Conservation (phyloP, 768 basidiomycete genomes). For the Polyporus arcularius region DNA sequence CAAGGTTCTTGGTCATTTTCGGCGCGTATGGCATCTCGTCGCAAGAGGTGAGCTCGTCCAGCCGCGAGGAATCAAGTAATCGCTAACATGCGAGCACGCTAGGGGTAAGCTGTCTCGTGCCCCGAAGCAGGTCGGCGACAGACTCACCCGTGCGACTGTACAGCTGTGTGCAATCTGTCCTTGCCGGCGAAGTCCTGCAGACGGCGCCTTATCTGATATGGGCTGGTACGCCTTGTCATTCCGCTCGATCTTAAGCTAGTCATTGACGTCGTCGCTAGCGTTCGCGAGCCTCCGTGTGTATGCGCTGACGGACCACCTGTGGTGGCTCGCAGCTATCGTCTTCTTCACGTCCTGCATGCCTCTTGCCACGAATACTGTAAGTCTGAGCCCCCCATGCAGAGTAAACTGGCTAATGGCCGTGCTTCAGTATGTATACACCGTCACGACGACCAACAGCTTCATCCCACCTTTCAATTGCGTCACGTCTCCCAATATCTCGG, state of each 20-base stretch:
- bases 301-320: background rate
- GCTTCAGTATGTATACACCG: background rate
- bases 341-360: background rate
- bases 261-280: background rate
- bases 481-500: background rate
- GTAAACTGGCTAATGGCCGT: too few relatives aligned
- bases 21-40: too few relatives aligned
- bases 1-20: background rate
- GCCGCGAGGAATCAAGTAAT: too few relatives aligned
- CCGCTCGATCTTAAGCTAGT: background rate
- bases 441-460: too few relatives aligned
- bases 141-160: too few relatives aligned
- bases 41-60: too few relatives aligned
- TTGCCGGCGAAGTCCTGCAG: background rate
- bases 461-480: too few relatives aligned
- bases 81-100: too few relatives aligned
- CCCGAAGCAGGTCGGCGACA: too few relatives aligned
- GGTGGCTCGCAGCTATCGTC: background rate
- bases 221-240: background rate
- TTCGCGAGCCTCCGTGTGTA: background rate
- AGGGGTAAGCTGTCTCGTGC: too few relatives aligned
- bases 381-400: background rate
- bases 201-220: background rate
- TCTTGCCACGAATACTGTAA: background rate
- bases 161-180: too few relatives aligned